Evolutionary conservation across 2,329 filamentous ascomycete genomes (phyloP).

Genomic region (Ceratocystis ficicola): DNA sequence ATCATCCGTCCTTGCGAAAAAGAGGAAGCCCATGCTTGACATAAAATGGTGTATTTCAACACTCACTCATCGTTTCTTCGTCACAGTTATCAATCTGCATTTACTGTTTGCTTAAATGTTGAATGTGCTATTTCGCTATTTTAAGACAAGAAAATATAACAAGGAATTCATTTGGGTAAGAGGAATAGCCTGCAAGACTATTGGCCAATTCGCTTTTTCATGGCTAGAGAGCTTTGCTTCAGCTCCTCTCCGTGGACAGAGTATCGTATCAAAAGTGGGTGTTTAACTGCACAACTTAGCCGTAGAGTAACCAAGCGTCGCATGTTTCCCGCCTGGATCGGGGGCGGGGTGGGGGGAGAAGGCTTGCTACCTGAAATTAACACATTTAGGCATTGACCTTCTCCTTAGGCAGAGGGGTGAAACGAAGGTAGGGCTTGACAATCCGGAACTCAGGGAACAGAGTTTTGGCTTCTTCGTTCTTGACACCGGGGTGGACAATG

Average conservation of each 20-base stretch:
- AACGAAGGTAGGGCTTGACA: conserved; percentile 62
- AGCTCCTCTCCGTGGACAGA: not conserved
- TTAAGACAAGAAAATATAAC: conserved; percentile 5
- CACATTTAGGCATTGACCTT: conserved; percentile 30
- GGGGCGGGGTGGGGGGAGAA: not conserved
- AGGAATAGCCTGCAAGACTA: not conserved
- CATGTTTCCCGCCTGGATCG: not conserved
- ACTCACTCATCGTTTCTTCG: not conserved
- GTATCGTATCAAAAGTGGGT: not conserved
- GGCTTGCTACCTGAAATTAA: not conserved
- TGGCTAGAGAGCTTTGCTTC: not conserved
- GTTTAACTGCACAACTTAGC: not conserved
- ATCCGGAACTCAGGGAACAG: conserved; percentile 68
- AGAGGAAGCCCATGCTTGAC: no score
- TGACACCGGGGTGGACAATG: conserved; percentile 74
- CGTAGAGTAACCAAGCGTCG: not conserved
- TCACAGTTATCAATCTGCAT: not conserved
- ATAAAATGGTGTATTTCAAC: no score
- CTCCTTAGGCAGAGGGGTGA: conserved; percentile 53
- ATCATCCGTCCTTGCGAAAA: no score
- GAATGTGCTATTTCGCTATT: conserved; percentile 5
- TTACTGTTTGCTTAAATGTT: not conserved
- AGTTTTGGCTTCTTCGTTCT: conserved; percentile 73
- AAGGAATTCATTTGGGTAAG: not conserved
- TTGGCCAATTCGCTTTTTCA: conserved; percentile 6